phyloP scores from a whole-genome alignment of 495 filamentous ascomycete genomes.

The Peziza echinospora region DNA sequence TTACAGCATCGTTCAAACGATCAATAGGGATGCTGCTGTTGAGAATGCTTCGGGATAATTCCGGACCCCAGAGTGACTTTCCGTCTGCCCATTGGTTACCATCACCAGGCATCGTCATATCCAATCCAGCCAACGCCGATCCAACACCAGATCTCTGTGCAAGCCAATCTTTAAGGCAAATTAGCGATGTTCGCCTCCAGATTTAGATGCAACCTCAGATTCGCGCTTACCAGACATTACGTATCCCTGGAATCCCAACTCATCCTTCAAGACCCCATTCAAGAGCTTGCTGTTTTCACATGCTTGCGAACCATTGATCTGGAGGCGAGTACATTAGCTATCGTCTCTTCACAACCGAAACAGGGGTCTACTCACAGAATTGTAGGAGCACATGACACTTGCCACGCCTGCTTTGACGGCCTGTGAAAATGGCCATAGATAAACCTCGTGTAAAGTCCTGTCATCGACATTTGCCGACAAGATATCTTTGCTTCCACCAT shows the following conservation, averaged over 20 bases:
- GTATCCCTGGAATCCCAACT: slow-evolving; percentile 60
- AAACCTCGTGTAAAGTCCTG: slow-evolving; percentile 52
- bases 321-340: too few relatives aligned
- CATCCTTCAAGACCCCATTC: slow-evolving; percentile 49
- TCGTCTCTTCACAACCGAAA: too few relatives aligned
- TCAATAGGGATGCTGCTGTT: slow-evolving; percentile 51
- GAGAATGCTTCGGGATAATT: slow-evolving; percentile 39
- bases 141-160: slow-evolving; percentile 52
- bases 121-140: slow-evolving; percentile 51
- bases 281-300: slow-evolving; percentile 51
- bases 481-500: slow-evolving; percentile 1
- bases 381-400: slow-evolving; percentile 51
- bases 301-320: slow-evolving; percentile 48
- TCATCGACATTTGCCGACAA: slow-evolving; percentile 36
- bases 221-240: slow-evolving; percentile 20
- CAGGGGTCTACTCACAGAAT: slow-evolving; percentile 43
- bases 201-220: background rate
- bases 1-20: slow-evolving; percentile 58
- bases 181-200: slow-evolving; percentile 27
- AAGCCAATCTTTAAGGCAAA: too few relatives aligned
- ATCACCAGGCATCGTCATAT: slow-evolving; percentile 60
- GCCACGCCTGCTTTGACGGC: slow-evolving; percentile 47
- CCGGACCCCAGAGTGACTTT: slow-evolving; percentile 42
- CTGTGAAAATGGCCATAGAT: slow-evolving; percentile 63
- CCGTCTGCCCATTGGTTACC: slow-evolving; percentile 29